These are phyloP conservation scores for Porphyrellus sp. DNA, from an alignment of 1,284 basidiomycete genomes.

Conservation along the genomic window DNA sequence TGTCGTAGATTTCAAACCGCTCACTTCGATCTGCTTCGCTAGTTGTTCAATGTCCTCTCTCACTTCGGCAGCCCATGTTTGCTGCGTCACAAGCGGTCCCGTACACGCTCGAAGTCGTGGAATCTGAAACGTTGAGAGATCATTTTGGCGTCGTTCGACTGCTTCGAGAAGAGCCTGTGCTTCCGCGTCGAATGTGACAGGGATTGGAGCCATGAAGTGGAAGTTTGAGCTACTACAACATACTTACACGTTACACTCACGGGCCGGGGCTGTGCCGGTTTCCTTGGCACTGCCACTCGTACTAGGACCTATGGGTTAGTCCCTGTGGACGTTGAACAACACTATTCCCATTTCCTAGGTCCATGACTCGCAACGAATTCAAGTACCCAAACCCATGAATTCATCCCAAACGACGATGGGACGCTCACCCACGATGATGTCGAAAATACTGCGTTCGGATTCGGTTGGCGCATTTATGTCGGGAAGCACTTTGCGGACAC, in stretches of 20 bases:
- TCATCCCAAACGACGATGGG: constrained; percentile 17
- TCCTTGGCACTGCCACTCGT: too few relatives aligned
- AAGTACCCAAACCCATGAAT: constrained; percentile 23
- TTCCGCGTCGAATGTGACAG: constrained; percentile 50
- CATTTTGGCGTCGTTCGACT: constrained; percentile 55
- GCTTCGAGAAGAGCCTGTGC: constrained; percentile 47
- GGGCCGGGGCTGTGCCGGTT: too few relatives aligned
- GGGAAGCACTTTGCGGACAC: constrained; percentile 4
- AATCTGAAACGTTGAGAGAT: constrained; percentile 69
- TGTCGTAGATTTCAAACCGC: constrained; percentile 24
- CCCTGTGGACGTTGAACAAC: background rate
- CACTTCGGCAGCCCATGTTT: constrained; percentile 70
- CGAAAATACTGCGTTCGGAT: constrained; percentile 17
- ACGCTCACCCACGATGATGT: constrained; percentile 10
- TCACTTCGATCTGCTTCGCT: constrained; percentile 66
- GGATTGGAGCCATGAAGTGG: constrained; percentile 58
- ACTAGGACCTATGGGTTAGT: too few relatives aligned
- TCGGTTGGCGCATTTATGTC: constrained; percentile 24
- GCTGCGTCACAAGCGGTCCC: constrained; percentile 66
- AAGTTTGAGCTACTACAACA: background rate
- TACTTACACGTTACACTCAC: background rate
- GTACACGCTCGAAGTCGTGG: constrained; percentile 65
- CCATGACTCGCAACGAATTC: constrained; percentile 21
- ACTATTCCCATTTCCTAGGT: constrained; percentile 11
- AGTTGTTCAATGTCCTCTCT: constrained; percentile 70